Conservation (phyloP, 2,329 filamentous ascomycete genomes). For the Arthrinium phaeospermum region DNA sequence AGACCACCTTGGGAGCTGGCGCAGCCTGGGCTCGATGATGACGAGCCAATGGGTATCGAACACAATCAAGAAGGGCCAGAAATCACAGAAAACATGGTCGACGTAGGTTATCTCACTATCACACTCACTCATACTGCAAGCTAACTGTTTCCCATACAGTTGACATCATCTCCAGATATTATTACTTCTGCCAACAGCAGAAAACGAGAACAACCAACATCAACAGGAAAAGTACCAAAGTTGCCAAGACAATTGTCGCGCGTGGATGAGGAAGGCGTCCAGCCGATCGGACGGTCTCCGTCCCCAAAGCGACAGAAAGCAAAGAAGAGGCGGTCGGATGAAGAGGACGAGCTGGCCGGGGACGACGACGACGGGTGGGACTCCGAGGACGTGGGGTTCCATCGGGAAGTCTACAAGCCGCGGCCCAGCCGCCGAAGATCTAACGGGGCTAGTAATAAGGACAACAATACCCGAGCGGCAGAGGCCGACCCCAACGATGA, state of each 20-base stretch:
- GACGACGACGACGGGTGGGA: slow-evolving; percentile 30
- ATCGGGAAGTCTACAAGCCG: slow-evolving; percentile 30
- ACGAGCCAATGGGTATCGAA: not conserved
- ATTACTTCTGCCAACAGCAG: slow-evolving; percentile 28
- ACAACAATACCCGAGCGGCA: not conserved
- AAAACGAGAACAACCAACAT: slow-evolving; percentile 11
- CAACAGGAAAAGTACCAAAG: slow-evolving; percentile 22
- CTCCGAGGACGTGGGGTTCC: slow-evolving; percentile 23
- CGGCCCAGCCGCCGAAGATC: slow-evolving; percentile 29
- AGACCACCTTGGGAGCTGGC: slow-evolving; percentile 34
- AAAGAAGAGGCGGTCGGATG: slow-evolving; percentile 23
- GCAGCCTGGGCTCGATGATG: not conserved
- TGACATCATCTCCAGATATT: slow-evolving; percentile 38
- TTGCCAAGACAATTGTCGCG: slow-evolving; percentile 4
- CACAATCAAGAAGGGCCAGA: slow-evolving; percentile 26
- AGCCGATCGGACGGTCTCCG: slow-evolving; percentile 18
- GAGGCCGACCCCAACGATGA: not conserved
- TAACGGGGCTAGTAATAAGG: slow-evolving; percentile 18
- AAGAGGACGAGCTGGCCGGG: slow-evolving; percentile 37
- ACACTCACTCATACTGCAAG: not conserved
- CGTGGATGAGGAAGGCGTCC: slow-evolving; percentile 7
- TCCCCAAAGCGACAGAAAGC: slow-evolving; percentile 30
- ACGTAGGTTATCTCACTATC: slow-evolving; percentile 29
- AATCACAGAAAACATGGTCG: slow-evolving; percentile 27
- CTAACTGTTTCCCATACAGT: slow-evolving; percentile 29